Base-by-base conservation (phyloP, 1,139 yeast species). In the Geotrichum aggregatum region DNA sequence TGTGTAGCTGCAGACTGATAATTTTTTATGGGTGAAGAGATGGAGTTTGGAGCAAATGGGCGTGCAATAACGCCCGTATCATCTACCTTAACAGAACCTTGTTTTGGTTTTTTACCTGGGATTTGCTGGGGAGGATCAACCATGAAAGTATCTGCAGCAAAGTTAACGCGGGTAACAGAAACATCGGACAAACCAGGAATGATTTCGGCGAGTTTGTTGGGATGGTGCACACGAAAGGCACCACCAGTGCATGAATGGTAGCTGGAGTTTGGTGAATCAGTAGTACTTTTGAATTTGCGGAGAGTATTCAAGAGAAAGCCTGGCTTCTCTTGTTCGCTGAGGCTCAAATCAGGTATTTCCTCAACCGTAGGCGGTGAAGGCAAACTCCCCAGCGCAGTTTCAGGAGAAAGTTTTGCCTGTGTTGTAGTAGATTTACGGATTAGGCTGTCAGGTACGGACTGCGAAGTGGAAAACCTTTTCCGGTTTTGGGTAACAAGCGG, bases 41-140 rank as follows among this genome's bases (percentile, higher is more conserved):
- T 49, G 45, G 40, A 40, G 75, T 59, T 69, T 52, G 47, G 51
- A 56, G 39, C 52, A 58, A 43, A 49, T 30, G 49, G 54, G 44
- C 63, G 59, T 52, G 57, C 47, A 53, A 69, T 60, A 33, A 66
- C 68, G 21, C 73, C 73, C 24, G 56, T 60, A 5, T 63, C 52
- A 19, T 52, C 58, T 61, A 88, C 80, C 36, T 84, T 66, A 6
- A 89, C 91, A 63, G 87, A 83, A 2, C 97, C 97, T 59, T 77
- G 77, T 58, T 79, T 77, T 1, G 97, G 97, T 56, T 83, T 77
- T 60, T 96, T 73, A 0, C 95, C 85, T 0, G 98, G 98, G 56
- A 91, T 86, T 66, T 89, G 97, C 64, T 91, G 98, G 38, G 96
- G 97, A 1, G 98, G 98, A 66, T 91, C 97, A 57, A 74, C 76